These are phyloP conservation scores for Alternaria panax DNA, from an alignment of 2,329 filamentous ascomycete genomes.

Conservation along the genomic window DNA sequence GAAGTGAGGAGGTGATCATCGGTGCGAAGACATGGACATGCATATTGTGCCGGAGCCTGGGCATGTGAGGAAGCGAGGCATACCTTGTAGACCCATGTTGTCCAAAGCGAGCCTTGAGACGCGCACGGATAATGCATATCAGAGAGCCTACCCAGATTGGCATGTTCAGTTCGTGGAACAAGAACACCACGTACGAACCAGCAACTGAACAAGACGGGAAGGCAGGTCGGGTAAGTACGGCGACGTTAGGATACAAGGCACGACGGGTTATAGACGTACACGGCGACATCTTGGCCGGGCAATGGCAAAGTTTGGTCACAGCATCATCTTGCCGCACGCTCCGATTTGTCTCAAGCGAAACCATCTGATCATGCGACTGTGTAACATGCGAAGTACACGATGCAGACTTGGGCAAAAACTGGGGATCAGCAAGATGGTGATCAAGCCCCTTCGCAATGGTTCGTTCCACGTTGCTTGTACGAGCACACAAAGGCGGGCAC, in stretches of 20 bases:
- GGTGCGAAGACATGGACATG: conserved; percentile 16
- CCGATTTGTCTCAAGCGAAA: conserved; percentile 2
- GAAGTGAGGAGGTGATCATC: conserved; percentile 7
- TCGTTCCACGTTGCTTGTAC: conserved; percentile 41
- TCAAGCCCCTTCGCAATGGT: conserved; percentile 19
- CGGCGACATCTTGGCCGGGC: conserved; percentile 7
- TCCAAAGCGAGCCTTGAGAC: background rate
- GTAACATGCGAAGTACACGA: conserved; percentile 12
- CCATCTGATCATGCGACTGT: conserved; percentile 18
- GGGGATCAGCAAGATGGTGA: conserved; percentile 22
- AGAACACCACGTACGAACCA: background rate
- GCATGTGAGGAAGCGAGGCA: background rate
- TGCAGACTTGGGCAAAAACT: conserved; percentile 1
- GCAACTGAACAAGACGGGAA: background rate
- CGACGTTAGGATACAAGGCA: conserved; percentile 8
- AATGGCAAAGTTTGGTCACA: conserved; percentile 4
- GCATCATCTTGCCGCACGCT: background rate
- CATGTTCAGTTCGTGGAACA: background rate
- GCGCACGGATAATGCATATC: conserved; percentile 1
- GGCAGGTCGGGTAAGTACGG: background rate
- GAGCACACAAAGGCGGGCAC: conserved; percentile 12
- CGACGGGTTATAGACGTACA: conserved; percentile 7
- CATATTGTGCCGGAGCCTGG: background rate
- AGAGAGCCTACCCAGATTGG: background rate
- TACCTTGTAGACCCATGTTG: background rate